Conservation (phyloP, 176 grass and related monocot genomes). For the Pontederia paniculata region DNA sequence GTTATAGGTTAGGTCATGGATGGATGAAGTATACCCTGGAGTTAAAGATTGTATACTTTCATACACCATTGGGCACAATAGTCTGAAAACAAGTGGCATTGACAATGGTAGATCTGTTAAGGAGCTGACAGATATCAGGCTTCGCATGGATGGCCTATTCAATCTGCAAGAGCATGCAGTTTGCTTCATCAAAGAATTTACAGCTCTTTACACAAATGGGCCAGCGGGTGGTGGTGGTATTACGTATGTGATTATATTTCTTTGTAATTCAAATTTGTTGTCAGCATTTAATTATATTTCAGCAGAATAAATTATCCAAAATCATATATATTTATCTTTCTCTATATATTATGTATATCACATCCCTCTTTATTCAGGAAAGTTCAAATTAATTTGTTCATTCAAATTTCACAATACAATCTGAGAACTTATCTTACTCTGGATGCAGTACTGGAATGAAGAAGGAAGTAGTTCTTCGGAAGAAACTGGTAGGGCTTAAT, state of each 20-base stretch:
- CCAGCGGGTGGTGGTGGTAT: slow-evolving; percentile 89
- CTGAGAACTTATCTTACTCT: too few species aligned
- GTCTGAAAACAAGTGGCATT: slow-evolving; percentile 53
- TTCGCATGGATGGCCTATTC: slow-evolving; percentile 90
- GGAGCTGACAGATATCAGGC: slow-evolving; percentile 56
- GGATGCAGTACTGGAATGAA: slow-evolving; percentile 28
- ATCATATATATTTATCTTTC: too few species aligned
- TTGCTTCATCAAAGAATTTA: slow-evolving; percentile 72
- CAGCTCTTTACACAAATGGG: slow-evolving; percentile 87
- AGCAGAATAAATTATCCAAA: too few species aligned
- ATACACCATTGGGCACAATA: slow-evolving; percentile 71
- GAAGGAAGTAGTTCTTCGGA: slow-evolving; percentile 67
- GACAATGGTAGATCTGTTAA: slow-evolving; percentile 13
- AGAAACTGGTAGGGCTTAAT: slow-evolving; percentile 46
- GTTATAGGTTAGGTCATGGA: slow-evolving; percentile 69
- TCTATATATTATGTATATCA: too few species aligned
- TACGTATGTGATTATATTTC: slow-evolving; percentile 36
- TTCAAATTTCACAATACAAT: too few species aligned
- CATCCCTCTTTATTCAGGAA: too few species aligned
- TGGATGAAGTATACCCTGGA: slow-evolving; percentile 60
- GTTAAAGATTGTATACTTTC: slow-evolving; percentile 46
- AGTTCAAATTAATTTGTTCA: too few species aligned
- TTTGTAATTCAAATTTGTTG: too few species aligned
- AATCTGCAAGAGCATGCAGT: slow-evolving; percentile 60
- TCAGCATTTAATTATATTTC: too few species aligned